A percentile compares a stretch with the other conserved stretches of the same genome.
phyloP scores from a whole-genome alignment of 768 basidiomycete species.

The Phylloporus scabripes region DNA sequence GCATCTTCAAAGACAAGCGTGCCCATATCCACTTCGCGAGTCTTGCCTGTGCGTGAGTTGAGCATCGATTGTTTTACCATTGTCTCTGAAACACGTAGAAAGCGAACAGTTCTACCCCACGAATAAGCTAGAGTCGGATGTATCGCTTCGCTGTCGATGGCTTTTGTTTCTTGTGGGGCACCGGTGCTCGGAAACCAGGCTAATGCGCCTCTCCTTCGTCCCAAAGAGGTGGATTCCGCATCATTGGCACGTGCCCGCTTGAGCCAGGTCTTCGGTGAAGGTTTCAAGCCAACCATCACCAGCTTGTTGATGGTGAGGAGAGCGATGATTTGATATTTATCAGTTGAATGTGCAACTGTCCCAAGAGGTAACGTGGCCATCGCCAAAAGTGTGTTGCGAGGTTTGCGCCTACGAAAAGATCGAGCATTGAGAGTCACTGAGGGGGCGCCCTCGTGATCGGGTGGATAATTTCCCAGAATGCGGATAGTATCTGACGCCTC shows the following conservation, averaged over 20 bases:
- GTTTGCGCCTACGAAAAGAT: conserved; percentile 40
- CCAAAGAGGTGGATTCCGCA: conserved; percentile 37
- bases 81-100: conserved; percentile 64
- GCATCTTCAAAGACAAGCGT: conserved; percentile 57
- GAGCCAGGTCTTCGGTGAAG: conserved; percentile 89
- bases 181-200: conserved; percentile 77
- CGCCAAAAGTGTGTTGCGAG: conserved; percentile 65
- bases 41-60: conserved; percentile 57
- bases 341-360: conserved; percentile 65
- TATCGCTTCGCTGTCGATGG: conserved; percentile 22
- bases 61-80: conserved; percentile 44
- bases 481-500: conserved; percentile 93
- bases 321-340: conserved; percentile 74
- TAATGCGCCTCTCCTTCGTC: conserved; percentile 56
- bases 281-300: conserved; percentile 89
- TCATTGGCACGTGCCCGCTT: conserved; percentile 57
- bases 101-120: conserved; percentile 67
- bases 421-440: conserved; percentile 19
- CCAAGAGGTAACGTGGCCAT: conserved; percentile 83
- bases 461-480: conserved; percentile 85
- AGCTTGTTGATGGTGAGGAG: conserved; percentile 87
- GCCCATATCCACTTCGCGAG: conserved; percentile 54
- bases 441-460: neutral
- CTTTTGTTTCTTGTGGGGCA: conserved; percentile 20
- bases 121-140: conserved; percentile 75